Base-by-base conservation (phyloP, 1,284 basidiomycete species). In the Retiboletus fuscus region DNA sequence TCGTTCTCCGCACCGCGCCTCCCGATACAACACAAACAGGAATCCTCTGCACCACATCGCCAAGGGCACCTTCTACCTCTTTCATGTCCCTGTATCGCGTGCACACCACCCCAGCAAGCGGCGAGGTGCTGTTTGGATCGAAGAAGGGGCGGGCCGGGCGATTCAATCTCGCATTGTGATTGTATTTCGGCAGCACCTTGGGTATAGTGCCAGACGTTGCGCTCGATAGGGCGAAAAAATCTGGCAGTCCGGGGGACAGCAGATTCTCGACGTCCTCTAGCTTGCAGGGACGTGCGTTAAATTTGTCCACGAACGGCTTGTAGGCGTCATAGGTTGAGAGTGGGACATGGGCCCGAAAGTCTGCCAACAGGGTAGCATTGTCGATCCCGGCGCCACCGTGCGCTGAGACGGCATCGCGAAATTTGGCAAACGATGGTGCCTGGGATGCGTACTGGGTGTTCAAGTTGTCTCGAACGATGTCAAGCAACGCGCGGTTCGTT, bases 191-290 rank as follows among this genome's bases (percentile, higher is more conserved):
- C n/a, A n/a, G n/a, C n/a, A n/a, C n/a, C n/a, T n/a, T n/a, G n/a
- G n/a, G n/a, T n/a, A n/a, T n/a, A n/a, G n/a, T n/a, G n/a, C 74
- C 69, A 15, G 76, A 72, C 22, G 76, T 77, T 15, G 58, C 68
- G 11, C 73, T 76, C 22, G 75, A 78, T 20, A 66, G 20, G 16
- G 61, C 66, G 3, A 77, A 18, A 60, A 69, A 69, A 34, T 67
- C 60, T 1, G 76, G 77, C 3, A 79, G 57, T 26, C 76, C 76
- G 7, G 77, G 76, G 24, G 77, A 63, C n/a, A 77, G 53, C 44
- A 79, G 47, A 26, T 79, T 61, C 39, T 20, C 26, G 47, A 77
- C 70, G 1, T 74, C 66, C n/a, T 57, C 64, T 64, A 68, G 66
- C 39, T 69, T 77, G 71, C 72, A 70, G 15, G 69, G 75, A 3